A percentile compares a stretch with the other conserved stretches of the same genome.
Evolutionary conservation across 2,329 filamentous ascomycete genomes (phyloP).

Genomic region (Podosphaera aphanis): DNA sequence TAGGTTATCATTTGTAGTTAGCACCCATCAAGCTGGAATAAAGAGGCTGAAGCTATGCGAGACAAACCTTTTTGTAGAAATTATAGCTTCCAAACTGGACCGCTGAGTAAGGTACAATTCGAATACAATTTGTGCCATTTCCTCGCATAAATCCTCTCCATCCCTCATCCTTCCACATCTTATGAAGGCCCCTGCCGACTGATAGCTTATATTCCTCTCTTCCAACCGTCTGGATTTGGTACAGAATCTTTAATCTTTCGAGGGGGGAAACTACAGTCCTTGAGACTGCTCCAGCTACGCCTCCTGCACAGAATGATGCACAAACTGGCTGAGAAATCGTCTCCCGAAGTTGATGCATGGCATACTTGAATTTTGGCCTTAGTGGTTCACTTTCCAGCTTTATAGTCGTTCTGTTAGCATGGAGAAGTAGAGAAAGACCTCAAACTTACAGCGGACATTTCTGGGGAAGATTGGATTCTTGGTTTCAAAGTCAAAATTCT

Average conservation of each 20-base stretch:
- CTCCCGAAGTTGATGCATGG: slow-evolving; percentile 16
- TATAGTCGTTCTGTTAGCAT: neutral
- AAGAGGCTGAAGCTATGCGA: neutral
- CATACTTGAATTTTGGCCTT: neutral
- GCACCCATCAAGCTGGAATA: neutral
- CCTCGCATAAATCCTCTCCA: slow-evolving; percentile 95
- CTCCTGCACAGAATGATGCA: slow-evolving; percentile 82
- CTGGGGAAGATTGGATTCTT: neutral
- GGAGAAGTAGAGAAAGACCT: neutral
- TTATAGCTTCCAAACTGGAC: slow-evolving; percentile 98
- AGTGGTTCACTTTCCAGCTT: neutral
- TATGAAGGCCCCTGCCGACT: slow-evolving; percentile 64
- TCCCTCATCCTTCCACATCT: slow-evolving; percentile 95
- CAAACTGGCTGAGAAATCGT: slow-evolving; percentile 59
- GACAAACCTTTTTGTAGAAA: slow-evolving; percentile 70
- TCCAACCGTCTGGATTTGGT: slow-evolving; percentile 80
- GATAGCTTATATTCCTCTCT: slow-evolving; percentile 85
- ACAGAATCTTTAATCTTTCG: slow-evolving; percentile 90
- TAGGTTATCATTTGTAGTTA: slow-evolving; percentile 13
- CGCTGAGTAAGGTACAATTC: slow-evolving; percentile 92
- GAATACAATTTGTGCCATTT: slow-evolving; percentile 94
- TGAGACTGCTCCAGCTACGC: slow-evolving; percentile 88
- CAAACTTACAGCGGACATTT: neutral
- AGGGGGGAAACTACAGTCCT: slow-evolving; percentile 90
- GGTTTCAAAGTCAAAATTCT: neutral